Evolutionary conservation across 179 eudicot species (phyloP).

Genomic region (Beta lomatogona): DNA sequence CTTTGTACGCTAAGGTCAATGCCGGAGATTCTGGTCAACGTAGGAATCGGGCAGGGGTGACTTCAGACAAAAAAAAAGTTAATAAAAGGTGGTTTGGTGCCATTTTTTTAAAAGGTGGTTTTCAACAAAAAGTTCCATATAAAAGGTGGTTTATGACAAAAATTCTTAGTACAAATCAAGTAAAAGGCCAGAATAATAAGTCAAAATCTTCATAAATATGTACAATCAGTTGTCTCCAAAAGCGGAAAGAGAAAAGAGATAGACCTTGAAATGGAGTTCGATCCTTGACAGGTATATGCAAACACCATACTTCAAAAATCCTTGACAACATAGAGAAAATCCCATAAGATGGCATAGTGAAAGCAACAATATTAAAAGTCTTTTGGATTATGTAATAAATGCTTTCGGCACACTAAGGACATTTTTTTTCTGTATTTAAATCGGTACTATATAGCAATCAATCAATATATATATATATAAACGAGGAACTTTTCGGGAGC

Average conservation of each 20-base stretch:
- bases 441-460: background rate
- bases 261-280: constrained; percentile 74
- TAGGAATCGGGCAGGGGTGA: too few species aligned
- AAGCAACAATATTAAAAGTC: constrained; percentile 16
- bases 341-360: constrained; percentile 4
- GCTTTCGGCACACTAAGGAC: background rate
- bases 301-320: constrained; percentile 84
- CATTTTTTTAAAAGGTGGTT: too few species aligned
- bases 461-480: too few species aligned
- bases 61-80: too few species aligned
- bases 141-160: too few species aligned
- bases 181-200: background rate
- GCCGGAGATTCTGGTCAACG: too few species aligned
- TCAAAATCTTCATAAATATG: background rate
- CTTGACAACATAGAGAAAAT: constrained; percentile 35
- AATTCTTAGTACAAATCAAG: background rate
- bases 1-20: too few species aligned
- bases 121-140: too few species aligned
- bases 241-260: background rate
- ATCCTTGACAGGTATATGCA: constrained; percentile 69
- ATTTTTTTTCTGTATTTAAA: background rate
- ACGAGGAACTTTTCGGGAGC: too few species aligned
- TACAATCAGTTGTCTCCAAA: background rate
- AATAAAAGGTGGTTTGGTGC: too few species aligned
- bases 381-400: background rate